These are phyloP conservation scores for Russula dissimulans DNA, from an alignment of 768 basidiomycete genomes.

Conservation along the genomic window DNA sequence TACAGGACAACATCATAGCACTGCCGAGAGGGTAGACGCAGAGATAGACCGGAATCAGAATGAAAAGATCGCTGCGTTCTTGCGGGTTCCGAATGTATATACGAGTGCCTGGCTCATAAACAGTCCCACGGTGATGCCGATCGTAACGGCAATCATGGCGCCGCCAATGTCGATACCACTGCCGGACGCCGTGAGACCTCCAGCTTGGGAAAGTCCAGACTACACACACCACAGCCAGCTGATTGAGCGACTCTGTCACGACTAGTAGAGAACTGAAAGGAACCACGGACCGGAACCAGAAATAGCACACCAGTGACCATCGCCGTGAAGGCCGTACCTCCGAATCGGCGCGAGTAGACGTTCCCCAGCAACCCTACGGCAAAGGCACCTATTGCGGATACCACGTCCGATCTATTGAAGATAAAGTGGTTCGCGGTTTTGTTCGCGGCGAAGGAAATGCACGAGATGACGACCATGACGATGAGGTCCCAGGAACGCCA, in stretches of 20 bases:
- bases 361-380: conserved; percentile 69
- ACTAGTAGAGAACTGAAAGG: neutral
- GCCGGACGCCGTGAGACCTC: conserved; percentile 76
- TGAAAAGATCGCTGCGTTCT: conserved; percentile 72
- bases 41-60: conserved; percentile 32
- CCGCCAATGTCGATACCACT: conserved; percentile 75
- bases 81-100: conserved; percentile 71
- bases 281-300: conserved; percentile 61
- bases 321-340: conserved; percentile 78
- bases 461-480: conserved; percentile 79
- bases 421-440: conserved; percentile 76
- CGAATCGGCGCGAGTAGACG: conserved; percentile 67
- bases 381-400: conserved; percentile 76
- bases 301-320: conserved; percentile 90
- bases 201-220: conserved; percentile 79
- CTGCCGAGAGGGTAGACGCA: too few species aligned
- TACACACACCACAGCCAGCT: conserved; percentile 22
- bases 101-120: conserved; percentile 82
- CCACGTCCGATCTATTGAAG: conserved; percentile 71
- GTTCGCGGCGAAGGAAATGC: conserved; percentile 66
- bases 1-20: too few species aligned
- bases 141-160: conserved; percentile 81
- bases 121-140: conserved; percentile 79
- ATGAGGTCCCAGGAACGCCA: conserved; percentile 57
- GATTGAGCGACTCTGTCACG: neutral